Evolutionary conservation across 2,329 filamentous ascomycete genomes (phyloP).

Genomic region (Xylariaceae sp.): DNA sequence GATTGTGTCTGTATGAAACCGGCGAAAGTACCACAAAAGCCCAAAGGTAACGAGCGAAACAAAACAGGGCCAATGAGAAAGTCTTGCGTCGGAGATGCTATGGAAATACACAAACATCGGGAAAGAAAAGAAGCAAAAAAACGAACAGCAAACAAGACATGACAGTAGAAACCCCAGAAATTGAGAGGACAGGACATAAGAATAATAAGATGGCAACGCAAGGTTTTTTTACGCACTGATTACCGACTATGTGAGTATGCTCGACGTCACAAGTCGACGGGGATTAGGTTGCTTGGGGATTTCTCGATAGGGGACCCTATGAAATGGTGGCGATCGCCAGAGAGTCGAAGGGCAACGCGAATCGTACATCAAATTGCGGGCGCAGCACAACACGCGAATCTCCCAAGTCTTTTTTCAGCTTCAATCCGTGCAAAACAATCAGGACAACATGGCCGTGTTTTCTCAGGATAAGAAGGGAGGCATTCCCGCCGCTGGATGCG

Average conservation of each 20-base stretch:
- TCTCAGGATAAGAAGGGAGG: not conserved
- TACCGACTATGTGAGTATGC: not conserved
- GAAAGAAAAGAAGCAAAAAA: not conserved
- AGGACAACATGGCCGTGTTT: conserved; percentile 8
- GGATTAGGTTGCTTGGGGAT: not conserved
- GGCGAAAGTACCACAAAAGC: not conserved
- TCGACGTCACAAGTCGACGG: conserved; percentile 17
- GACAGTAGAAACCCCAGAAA: too few relatives aligned
- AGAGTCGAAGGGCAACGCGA: too few relatives aligned
- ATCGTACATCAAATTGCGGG: not conserved
- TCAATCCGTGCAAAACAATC: conserved; percentile 1
- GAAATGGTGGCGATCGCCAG: not conserved
- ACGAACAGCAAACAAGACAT: not conserved
- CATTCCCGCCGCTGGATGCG: not conserved
- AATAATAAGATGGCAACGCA: too few relatives aligned
- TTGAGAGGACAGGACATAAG: too few relatives aligned
- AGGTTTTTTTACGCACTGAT: not conserved
- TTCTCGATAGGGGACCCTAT: conserved; percentile 23
- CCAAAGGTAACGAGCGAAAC: not conserved
- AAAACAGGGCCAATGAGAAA: not conserved
- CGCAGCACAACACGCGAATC: conserved; percentile 1
- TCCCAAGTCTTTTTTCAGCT: conserved; percentile 3
- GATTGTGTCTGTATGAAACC: not conserved
- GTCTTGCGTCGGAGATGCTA: not conserved
- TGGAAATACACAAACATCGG: not conserved